phyloP scores from a whole-genome alignment of 306 rosid genomes.

The Fragaria vesca region DNA sequence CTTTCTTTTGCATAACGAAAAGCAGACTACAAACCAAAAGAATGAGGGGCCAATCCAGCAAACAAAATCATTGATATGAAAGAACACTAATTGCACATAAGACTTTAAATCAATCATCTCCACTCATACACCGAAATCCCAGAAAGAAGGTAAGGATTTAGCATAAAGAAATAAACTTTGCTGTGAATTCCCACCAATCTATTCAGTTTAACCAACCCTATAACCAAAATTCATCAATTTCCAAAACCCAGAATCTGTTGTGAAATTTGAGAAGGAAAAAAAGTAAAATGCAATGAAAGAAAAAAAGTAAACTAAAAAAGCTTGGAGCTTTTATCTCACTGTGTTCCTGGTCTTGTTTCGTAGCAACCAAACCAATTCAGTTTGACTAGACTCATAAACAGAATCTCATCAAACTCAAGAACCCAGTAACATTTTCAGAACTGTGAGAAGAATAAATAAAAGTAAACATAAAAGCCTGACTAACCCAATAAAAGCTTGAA shows the following conservation, averaged over 20 bases:
- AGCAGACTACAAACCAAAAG: conserved; percentile 10
- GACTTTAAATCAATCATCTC: neutral
- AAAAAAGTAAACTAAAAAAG: neutral
- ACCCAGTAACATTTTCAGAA: neutral
- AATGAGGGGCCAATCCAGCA: conserved; percentile 6
- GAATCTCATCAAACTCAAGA: neutral
- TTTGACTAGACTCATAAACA: neutral
- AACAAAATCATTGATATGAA: neutral
- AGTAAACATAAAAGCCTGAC: neutral
- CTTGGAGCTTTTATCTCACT: neutral
- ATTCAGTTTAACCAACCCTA: neutral
- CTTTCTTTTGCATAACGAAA: neutral
- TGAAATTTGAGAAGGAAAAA: neutral
- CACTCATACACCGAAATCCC: conserved; percentile 5
- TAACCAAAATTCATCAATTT: neutral
- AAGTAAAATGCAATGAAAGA: neutral
- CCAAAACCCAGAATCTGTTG: conserved; percentile 11
- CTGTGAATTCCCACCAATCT: neutral
- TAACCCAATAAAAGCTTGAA: neutral
- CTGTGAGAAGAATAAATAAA: neutral
- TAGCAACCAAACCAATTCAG: neutral
- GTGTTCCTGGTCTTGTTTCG: conserved; percentile 1
- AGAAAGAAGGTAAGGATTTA: neutral
- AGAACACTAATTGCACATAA: conserved; percentile 1
- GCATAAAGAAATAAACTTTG: neutral